These are phyloP conservation scores for Tilletiopsis washingtonensis DNA, from an alignment of 1,284 basidiomycete genomes.

Conservation along the genomic window DNA sequence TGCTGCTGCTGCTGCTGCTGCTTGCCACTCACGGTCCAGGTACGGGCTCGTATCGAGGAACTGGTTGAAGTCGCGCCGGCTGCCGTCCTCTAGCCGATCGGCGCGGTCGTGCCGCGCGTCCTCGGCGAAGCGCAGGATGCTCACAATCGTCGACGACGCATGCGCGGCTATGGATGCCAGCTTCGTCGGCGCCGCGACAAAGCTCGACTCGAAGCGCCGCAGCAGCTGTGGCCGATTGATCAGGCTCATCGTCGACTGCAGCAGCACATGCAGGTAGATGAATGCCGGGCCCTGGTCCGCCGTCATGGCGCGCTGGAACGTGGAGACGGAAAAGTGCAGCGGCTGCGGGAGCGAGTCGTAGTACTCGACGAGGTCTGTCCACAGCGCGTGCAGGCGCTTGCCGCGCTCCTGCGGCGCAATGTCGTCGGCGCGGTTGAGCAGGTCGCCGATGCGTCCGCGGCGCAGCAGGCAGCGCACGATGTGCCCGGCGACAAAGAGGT, in stretches of 20 bases:
- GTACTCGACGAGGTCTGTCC: conserved; percentile 31
- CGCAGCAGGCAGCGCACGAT: conserved; percentile 26
- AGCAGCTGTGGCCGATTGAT: conserved; percentile 28
- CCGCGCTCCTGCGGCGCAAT: background rate
- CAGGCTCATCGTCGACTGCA: conserved; percentile 35
- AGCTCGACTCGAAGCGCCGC: conserved; percentile 2
- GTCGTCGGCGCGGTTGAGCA: conserved; percentile 26
- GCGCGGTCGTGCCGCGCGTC: conserved; percentile 1
- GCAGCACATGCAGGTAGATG: conserved; percentile 31
- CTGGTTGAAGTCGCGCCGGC: conserved; percentile 1
- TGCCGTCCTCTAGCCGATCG: conserved; percentile 1
- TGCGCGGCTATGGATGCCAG: conserved; percentile 19
- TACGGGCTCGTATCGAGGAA: conserved; percentile 15
- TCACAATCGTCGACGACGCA: conserved; percentile 30
- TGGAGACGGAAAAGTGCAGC: conserved; percentile 29
- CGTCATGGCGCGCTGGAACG: conserved; percentile 26
- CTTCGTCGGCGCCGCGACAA: background rate
- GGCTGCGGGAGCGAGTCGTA: conserved; percentile 21
- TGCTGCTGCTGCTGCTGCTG: too few species aligned
- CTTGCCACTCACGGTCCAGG: too few species aligned
- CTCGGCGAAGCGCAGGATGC: conserved; percentile 21
- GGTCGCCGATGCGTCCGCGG: conserved; percentile 31
- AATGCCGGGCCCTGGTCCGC: conserved; percentile 29
- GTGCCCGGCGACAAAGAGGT: conserved; percentile 25
- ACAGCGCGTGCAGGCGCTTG: conserved; percentile 13